Base-by-base conservation (phyloP, 495 filamentous ascomycete species). In the Neurospora intermedia region DNA sequence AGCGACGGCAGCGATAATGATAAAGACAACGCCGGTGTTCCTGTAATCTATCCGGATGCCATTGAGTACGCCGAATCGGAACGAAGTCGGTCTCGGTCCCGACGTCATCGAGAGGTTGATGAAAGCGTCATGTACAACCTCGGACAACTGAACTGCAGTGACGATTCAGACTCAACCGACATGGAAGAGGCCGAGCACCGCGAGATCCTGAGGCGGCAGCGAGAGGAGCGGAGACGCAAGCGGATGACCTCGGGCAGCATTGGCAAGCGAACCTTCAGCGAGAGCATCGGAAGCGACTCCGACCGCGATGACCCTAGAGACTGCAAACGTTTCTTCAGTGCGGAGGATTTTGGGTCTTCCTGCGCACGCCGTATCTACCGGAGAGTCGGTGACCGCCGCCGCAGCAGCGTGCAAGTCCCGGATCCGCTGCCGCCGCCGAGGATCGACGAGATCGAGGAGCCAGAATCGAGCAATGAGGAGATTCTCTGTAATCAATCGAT, bases 401-500 rank as follows among this genome's bases (percentile, higher is more conserved):
- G 54, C 11, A 86, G 54, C 11, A 86, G 85, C 71, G 78, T 88
- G 45, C 85, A 85, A 73, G 85, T 87, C 66, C 78, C 81, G 27
- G 85, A 84, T 39, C 82, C 84, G 18, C 16, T 62, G 27, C 81
- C 81, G 43, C 83, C 86, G 18, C 82, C 85, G 54, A 81, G 84
- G 48, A 88, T 88, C 69, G 82, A 84, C 23, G 86, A 88, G 75
- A 80, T 84, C 46, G 85, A 87, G 54, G 86, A 87, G 73, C 85
- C 85, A 18, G 78, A 80, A 38, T 84, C 84, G 40, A 84, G 82
- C 70, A 83, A 84, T 42, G 86, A 86, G 42, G 85, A 86, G 59
- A 79, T 85, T 42, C 75, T 84, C 42, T 81, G 84, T 71, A 77
- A 79, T 38, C 83, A 87, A 75, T 66, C 54, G 23, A 69, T 75